Base-by-base conservation (phyloP, 2,329 filamentous ascomycete genomes). In the Thelonectria olida region DNA sequence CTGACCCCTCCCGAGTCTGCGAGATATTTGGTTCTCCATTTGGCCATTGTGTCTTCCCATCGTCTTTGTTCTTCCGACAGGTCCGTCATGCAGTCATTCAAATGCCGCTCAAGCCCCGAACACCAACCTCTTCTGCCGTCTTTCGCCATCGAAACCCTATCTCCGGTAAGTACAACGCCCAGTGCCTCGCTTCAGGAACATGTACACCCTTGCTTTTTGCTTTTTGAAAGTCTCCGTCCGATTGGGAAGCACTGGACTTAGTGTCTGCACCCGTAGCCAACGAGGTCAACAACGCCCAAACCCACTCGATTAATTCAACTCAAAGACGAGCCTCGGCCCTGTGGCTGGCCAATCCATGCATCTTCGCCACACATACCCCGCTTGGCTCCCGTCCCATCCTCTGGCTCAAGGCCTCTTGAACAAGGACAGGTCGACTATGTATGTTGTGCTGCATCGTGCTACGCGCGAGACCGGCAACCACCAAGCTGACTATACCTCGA, bases 281-380 rank as follows among this genome's bases (percentile, higher is more conserved):
- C 28, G 50, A 28, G 41, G 15, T 17, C 50, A 41, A 39, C 36
- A 27, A 44, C 25, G 36, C 13, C 45, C 39, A 58, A 51, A 22
- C 45, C 42, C 60, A 41, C 52, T 57, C 34, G 45, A 59, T 34
- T 36, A 23, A 62, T 39, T 36, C 54, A 41, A 45, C 22, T 61
- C 36, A 27, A 58, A 31, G 49, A 49, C 55, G 36, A 48, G 51
- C 54, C 34, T 31, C 44, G 31, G 47, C 44, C 47, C 38, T 59
- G 54, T 62, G 59, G 51, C 63, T 54, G 56, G 47, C 45, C 34
- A 59, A 34, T 42, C 50, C 57, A 58, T 54, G 41, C 47, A 55
- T 45, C 34, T 55, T 48, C 47, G 47, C 45, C 54, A 49, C 54
- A 51, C 61, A 45, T 12, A 19, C 49, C 57, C 56, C 20, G 22